Evolutionary conservation across 169 alveolate genomes (phyloP), one percentile per base, ranked within the genome.

Genomic region (Plasmodium vivax): DNA sequence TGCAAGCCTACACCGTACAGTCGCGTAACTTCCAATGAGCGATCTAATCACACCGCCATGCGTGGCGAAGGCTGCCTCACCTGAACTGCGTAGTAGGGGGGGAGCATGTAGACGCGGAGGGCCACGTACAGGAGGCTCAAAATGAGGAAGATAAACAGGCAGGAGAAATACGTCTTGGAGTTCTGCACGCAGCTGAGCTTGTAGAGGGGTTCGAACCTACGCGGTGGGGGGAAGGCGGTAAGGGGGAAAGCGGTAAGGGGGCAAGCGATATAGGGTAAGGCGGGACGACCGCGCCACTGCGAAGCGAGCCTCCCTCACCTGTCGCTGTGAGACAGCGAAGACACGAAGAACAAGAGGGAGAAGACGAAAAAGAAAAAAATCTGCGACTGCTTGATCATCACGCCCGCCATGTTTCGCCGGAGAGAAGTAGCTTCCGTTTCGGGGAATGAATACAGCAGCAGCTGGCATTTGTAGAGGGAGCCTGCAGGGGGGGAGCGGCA

Each of bases 381-480:
- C 41, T 85, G 93, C 32, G 30, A 14, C 68, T 85, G 85, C 30
- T 85, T 85, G 16, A 85, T 85, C 83, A 85, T 75, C 12, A 56
- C 75, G 14, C 23, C 93, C 10, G 47, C 73, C 84, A 85, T 85
- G 81, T 41, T 68, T 16, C 32, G 71, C 16, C 32, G 51, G 16
- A 16, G 23, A 12, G 16, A 27, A 38, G 30, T 16, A 10, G 9
- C 1, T 12, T 74, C 68, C n/a, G 74, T 85, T 19, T 73, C 36
- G 1, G 68, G 47, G 38, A 74, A 75, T 10, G 16, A 19, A 43
- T 85, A 38, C 19, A 85, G 51, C 36, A 85, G 62, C 27, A 85
- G 19, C 6, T 85, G 85, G 27, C 93, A 85, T 54, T 85, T 85
- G 79, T 74, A 85, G n/a, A 85, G 62, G 81, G 93, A 85, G 54